Evolutionary conservation across 2,329 filamentous ascomycete species (phyloP).

Genomic region (Arachnomyces sp.): DNA sequence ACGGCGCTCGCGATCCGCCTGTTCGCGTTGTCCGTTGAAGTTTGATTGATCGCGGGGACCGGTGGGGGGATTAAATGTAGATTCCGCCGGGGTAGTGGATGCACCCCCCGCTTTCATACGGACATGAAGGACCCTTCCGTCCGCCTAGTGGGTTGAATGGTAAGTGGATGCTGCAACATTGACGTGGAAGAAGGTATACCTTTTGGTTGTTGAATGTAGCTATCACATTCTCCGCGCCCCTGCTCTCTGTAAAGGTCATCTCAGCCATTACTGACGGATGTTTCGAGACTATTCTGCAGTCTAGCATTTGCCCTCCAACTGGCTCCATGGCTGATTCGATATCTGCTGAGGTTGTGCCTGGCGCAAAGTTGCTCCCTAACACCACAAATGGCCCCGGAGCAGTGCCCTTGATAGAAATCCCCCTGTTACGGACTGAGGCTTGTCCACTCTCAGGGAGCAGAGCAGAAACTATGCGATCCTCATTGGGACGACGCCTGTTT

Average conservation of each 20-base stretch:
- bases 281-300: conserved; percentile 45
- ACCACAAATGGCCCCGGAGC: conserved; percentile 48
- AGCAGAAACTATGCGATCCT: conserved; percentile 20
- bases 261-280: conserved; percentile 53
- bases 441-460: conserved; percentile 20
- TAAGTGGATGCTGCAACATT: conserved; percentile 6
- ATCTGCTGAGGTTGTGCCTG: conserved; percentile 57
- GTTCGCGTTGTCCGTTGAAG: conserved; percentile 31
- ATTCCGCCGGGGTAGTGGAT: neutral
- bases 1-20: conserved; percentile 32
- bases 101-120: conserved; percentile 38
- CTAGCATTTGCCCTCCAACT: conserved; percentile 44
- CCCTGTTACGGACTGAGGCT: conserved; percentile 19
- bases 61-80: conserved; percentile 12
- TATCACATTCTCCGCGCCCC: conserved; percentile 51
- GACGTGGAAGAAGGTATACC: conserved; percentile 26
- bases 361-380: conserved; percentile 55
- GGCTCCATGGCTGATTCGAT: conserved; percentile 53
- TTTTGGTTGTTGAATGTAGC: conserved; percentile 56
- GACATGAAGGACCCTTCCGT: conserved; percentile 52
- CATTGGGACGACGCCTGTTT: conserved; percentile 27
- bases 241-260: conserved; percentile 48
- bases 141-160: conserved; percentile 39
- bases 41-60: conserved; percentile 8
- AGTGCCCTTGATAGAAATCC: conserved; percentile 49